phyloP scores from a whole-genome alignment of 352 stramenopile species.

The Pythium grandisporangium region DNA sequence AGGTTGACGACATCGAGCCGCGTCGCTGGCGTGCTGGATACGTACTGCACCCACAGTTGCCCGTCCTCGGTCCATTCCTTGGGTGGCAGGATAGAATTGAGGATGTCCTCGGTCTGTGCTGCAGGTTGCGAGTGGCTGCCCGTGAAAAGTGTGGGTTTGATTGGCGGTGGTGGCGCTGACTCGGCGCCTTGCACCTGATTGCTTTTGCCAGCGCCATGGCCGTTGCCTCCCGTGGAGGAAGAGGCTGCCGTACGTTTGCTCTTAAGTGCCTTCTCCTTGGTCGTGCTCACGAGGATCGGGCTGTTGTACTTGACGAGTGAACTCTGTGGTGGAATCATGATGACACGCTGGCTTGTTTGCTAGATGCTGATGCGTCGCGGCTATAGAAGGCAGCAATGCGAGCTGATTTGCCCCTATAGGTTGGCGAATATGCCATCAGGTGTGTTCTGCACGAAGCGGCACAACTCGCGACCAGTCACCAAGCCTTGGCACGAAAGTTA shows the following conservation, averaged over 20 bases:
- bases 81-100: conserved; percentile 88
- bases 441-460: too few species aligned
- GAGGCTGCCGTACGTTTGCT: conserved; percentile 25
- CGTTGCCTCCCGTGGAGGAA: too few species aligned
- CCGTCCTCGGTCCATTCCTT: conserved; percentile 87
- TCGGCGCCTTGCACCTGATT: conserved; percentile 12
- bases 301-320: conserved; percentile 91
- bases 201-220: conserved; percentile 13
- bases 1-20: conserved; percentile 90
- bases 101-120: conserved; percentile 84
- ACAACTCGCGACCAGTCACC: too few species aligned
- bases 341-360: too few species aligned
- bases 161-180: too few species aligned
- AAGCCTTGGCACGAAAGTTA: too few species aligned
- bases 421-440: too few species aligned
- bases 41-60: conserved; percentile 91
- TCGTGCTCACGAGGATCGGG: conserved; percentile 85
- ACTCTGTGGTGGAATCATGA: conserved; percentile 80
- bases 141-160: conserved; percentile 52
- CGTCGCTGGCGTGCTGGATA: conserved; percentile 87
- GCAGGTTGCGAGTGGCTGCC: conserved; percentile 43
- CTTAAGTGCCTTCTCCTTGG: conserved; percentile 71
- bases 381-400: too few species aligned
- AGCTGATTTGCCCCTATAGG: too few species aligned
- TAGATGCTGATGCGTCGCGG: too few species aligned